phyloP scores from a whole-genome alignment of 164 flowering plant genomes.

The Annona squamosa region DNA sequence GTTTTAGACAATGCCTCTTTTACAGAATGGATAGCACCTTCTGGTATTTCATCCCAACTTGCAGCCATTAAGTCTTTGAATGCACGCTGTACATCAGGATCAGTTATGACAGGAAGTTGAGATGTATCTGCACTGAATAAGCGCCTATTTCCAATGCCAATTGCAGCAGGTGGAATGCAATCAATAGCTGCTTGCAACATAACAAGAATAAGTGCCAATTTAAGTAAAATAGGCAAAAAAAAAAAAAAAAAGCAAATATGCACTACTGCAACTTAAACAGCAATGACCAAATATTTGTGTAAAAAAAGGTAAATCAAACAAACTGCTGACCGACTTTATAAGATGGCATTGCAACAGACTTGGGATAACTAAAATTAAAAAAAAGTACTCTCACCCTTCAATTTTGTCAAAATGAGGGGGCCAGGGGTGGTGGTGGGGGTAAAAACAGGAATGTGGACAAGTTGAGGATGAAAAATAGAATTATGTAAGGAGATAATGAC shows the following conservation, averaged over 20 bases:
- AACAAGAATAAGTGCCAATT: neutral
- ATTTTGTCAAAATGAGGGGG: too few species aligned
- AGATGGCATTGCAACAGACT: neutral
- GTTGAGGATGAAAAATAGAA: too few species aligned
- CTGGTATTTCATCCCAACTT: slow-evolving; percentile 74
- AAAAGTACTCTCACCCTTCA: too few species aligned
- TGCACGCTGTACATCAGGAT: slow-evolving; percentile 52
- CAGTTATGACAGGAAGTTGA: slow-evolving; percentile 56
- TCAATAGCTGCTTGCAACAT: slow-evolving; percentile 20
- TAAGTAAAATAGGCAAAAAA: neutral
- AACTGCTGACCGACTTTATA: neutral
- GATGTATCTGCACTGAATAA: slow-evolving; percentile 55
- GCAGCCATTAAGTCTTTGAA: slow-evolving; percentile 84
- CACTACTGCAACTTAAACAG: neutral
- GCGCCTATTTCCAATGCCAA: slow-evolving; percentile 44
- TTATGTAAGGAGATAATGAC: too few species aligned
- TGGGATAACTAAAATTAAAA: neutral
- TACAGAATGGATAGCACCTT: slow-evolving; percentile 42
- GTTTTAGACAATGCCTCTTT: slow-evolving; percentile 57
- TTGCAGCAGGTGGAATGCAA: slow-evolving; percentile 27
- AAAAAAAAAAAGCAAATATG: too few species aligned
- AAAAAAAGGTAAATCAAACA: neutral
- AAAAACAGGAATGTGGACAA: too few species aligned
- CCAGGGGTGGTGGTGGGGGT: too few species aligned
- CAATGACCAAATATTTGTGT: neutral